These are phyloP conservation scores for Lactarius hatsudake DNA, from an alignment of 768 basidiomycete genomes.

Conservation along the genomic window DNA sequence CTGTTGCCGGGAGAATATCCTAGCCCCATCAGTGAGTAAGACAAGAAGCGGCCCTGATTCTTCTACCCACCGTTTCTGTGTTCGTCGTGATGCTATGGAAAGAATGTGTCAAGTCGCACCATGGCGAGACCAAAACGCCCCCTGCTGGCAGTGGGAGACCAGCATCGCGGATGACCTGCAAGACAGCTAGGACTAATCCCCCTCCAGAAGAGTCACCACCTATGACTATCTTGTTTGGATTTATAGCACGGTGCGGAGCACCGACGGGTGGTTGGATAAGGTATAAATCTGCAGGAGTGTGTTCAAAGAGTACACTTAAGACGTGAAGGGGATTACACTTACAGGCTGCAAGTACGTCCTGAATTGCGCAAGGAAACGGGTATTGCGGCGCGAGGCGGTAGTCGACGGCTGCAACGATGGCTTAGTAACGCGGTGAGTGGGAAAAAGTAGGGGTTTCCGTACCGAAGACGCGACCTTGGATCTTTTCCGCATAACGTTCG, in stretches of 20 bases:
- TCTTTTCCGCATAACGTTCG: constrained; percentile 85
- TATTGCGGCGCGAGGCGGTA: constrained; percentile 91
- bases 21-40: constrained; percentile 30
- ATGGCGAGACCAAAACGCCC: constrained; percentile 85
- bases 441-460: constrained; percentile 25
- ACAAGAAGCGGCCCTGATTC: neutral
- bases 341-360: constrained; percentile 88
- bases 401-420: constrained; percentile 56
- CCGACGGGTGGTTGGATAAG: constrained; percentile 82
- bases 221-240: constrained; percentile 77
- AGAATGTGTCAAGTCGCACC: constrained; percentile 89
- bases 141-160: constrained; percentile 82
- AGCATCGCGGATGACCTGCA: constrained; percentile 84
- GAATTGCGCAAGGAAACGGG: constrained; percentile 89
- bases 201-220: constrained; percentile 94
- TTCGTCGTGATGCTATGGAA: constrained; percentile 87
- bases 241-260: constrained; percentile 72
- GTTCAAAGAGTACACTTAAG: neutral
- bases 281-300: constrained; percentile 65
- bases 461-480: constrained; percentile 86
- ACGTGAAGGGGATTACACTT: constrained; percentile 29
- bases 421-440: neutral
- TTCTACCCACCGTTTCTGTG: constrained; percentile 63
- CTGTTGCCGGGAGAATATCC: constrained; percentile 77
- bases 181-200: constrained; percentile 74